phyloP scores from a whole-genome alignment of 75 land plant species.

The Picea glauca region DNA sequence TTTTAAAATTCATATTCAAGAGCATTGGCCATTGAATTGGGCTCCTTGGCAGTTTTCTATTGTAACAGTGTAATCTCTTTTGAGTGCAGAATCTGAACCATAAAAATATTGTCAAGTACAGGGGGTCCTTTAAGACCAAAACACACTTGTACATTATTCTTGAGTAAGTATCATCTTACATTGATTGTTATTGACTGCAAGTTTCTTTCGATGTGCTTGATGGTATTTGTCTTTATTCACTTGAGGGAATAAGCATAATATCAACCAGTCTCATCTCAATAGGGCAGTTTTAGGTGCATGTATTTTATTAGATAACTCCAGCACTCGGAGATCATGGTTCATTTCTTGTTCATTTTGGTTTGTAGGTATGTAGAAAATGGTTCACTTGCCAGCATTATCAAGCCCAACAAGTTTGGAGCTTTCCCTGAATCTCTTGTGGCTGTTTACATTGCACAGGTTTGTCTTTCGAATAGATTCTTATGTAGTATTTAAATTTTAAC shows the following conservation, averaged over 20 bases:
- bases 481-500: not conserved
- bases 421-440: slow-evolving; percentile 95
- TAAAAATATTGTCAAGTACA: slow-evolving; percentile 96
- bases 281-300: not conserved
- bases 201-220: not conserved
- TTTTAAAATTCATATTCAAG: not conserved
- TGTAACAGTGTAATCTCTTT: not conserved
- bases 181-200: not conserved
- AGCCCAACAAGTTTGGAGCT: slow-evolving; percentile 98
- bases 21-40: not conserved
- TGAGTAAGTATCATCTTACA: slow-evolving; percentile 61
- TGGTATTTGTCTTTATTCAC: not conserved
- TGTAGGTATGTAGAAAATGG: slow-evolving; percentile 96
- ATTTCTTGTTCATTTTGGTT: not conserved
- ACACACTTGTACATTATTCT: slow-evolving; percentile 92
- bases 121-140: slow-evolving; percentile 91
- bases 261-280: not conserved
- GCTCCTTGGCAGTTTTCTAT: not conserved
- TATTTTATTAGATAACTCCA: not conserved
- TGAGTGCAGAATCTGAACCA: slow-evolving; percentile 90
- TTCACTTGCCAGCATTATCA: slow-evolving; percentile 95
- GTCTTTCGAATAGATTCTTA: not conserved
- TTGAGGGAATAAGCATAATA: not conserved
- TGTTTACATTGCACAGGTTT: slow-evolving; percentile 90
- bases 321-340: not conserved